phyloP scores from a whole-genome alignment of 75 land plant genomes.

The Azolla pinnata region DNA sequence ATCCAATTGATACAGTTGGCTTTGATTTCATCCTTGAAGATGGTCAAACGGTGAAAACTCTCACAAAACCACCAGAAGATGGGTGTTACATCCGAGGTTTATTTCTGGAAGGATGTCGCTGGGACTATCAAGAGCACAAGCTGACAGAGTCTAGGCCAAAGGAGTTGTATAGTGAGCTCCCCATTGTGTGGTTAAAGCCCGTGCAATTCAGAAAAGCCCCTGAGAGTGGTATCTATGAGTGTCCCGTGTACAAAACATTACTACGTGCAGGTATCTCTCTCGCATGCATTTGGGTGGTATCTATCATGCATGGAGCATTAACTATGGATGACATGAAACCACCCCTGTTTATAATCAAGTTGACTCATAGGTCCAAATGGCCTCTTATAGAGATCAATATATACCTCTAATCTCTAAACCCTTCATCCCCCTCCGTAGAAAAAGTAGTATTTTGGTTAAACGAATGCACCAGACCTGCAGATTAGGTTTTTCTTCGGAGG shows the following conservation, averaged over 20 bases:
- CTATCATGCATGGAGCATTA: background rate
- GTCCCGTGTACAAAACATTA: slow-evolving; percentile 34
- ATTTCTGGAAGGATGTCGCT: slow-evolving; percentile 26
- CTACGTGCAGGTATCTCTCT: slow-evolving; percentile 28
- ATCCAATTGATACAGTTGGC: slow-evolving; percentile 30
- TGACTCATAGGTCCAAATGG: too few species aligned
- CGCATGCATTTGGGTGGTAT: background rate
- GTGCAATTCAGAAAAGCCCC: slow-evolving; percentile 22
- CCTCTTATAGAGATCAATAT: too few species aligned
- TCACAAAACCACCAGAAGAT: slow-evolving; percentile 17
- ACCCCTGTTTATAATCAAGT: too few species aligned
- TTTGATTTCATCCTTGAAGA: slow-evolving; percentile 23
- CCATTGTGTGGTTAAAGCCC: slow-evolving; percentile 30
- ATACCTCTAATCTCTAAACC: too few species aligned
- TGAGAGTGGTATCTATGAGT: slow-evolving; percentile 21
- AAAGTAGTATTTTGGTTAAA: too few species aligned
- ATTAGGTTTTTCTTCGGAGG: too few species aligned
- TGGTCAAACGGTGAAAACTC: slow-evolving; percentile 4
- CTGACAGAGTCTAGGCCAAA: slow-evolving; percentile 28
- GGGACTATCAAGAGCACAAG: slow-evolving; percentile 24
- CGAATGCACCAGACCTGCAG: too few species aligned
- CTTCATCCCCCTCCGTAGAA: too few species aligned
- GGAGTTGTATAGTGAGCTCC: slow-evolving; percentile 27
- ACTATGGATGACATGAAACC: background rate
- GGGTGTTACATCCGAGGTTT: slow-evolving; percentile 34